Base-by-base conservation (phyloP, 148 eudicot genomes). In the Silene latifolia region DNA sequence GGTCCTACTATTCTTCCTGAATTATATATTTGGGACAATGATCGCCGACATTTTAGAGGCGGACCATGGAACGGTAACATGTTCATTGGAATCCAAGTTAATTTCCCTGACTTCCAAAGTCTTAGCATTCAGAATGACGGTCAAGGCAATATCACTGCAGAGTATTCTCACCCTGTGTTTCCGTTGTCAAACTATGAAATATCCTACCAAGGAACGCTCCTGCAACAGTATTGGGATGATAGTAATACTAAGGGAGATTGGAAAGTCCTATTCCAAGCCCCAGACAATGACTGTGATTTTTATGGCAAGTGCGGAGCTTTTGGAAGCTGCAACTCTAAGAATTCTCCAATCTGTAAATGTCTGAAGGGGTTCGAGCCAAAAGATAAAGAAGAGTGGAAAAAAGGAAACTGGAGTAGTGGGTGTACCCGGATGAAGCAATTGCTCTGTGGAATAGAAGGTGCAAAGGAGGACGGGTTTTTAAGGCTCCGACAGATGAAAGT, bases 391-490 rank as follows among this genome's bases (percentile, higher is more conserved):
- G 81, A 85, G 65, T 89, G 90, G 88, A 63, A 53, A 3, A 71
- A 23, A 51, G 85, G 89, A 57, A 73, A 79, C n/a, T 87, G 89
- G 89, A 79, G 69, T 6, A 67, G 83, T 39, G 93, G 93, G 11
- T 89, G 93, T 71, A 18, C 47, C 7, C 71, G 82, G 61, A 51
- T 8, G 63, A 75, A 7, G 15, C 19, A 42, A 21, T 71, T 83
- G 57, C 78, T 79, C 13, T 83, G 90, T 65, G 76, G 71, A 19
- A 19, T 24, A 15, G 17, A 46, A 72, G 71, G 44, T 23, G 78
- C 74, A 4, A 67, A 69, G 18, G 65, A 76, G 4, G 91, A 88
- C 70, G 85, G 94, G 23, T 90, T 86, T 72, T 12, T 62, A 44
- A 73, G 54, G 76, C 19, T 83, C 47, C 61, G 44, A 63, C 73